Conservation (phyloP, 306 rosid species). For the Sicyos edulis region DNA sequence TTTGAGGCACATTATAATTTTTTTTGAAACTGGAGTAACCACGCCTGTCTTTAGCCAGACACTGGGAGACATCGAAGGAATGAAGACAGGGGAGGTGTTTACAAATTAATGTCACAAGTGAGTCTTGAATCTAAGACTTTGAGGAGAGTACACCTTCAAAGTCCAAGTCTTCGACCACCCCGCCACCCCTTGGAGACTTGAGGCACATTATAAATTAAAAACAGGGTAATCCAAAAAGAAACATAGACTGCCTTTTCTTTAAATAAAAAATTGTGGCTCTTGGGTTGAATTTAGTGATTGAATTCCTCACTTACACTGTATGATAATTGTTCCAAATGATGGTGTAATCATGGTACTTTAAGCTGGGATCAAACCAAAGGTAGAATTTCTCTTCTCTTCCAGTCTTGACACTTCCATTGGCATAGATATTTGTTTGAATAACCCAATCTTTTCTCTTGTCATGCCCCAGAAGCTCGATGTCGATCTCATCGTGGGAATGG, state of each 20-base stretch:
- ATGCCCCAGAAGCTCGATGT: slow-evolving; percentile 86
- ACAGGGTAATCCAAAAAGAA: neutral
- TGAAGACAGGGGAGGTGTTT: too few relatives aligned
- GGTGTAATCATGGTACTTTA: slow-evolving; percentile 65
- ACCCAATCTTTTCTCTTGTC: slow-evolving; percentile 83
- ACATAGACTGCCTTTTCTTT: neutral
- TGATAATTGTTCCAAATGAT: slow-evolving; percentile 86
- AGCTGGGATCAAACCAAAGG: slow-evolving; percentile 91
- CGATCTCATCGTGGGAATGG: slow-evolving; percentile 85
- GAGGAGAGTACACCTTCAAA: too few relatives aligned
- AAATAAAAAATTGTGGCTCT: too few relatives aligned
- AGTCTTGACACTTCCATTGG: slow-evolving; percentile 83
- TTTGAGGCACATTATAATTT: neutral
- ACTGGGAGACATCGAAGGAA: too few relatives aligned
- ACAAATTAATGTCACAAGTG: too few relatives aligned
- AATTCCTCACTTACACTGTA: slow-evolving; percentile 51
- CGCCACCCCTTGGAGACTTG: too few relatives aligned
- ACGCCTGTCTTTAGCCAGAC: too few relatives aligned
- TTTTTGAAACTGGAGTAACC: too few relatives aligned
- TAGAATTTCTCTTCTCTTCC: slow-evolving; percentile 97
- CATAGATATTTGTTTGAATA: slow-evolving; percentile 75
- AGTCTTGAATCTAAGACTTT: too few relatives aligned
- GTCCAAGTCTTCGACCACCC: too few relatives aligned
- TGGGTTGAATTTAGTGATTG: neutral
- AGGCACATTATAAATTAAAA: too few relatives aligned